Conservation (phyloP, 1,284 basidiomycete genomes). For the Mycena sp. region DNA sequence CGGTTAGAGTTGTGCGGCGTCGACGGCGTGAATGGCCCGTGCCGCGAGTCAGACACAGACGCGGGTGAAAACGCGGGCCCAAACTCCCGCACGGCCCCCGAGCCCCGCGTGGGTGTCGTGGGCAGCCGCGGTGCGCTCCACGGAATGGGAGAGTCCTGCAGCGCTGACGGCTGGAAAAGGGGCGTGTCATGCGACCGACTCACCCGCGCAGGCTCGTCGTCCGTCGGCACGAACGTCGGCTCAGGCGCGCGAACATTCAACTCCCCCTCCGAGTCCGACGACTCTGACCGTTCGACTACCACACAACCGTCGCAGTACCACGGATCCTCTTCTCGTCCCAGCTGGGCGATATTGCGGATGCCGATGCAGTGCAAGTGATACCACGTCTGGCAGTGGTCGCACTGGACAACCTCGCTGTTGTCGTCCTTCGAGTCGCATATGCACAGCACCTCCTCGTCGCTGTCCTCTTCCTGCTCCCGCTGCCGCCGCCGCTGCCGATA, state of each 20-base stretch:
- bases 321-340: conserved; percentile 78
- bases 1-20: conserved; percentile 13
- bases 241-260: conserved; percentile 43
- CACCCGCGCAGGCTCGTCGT: conserved; percentile 50
- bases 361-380: conserved; percentile 82
- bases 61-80: conserved; percentile 49
- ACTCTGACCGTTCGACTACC: conserved; percentile 46
- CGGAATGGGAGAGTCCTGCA: conserved; percentile 63
- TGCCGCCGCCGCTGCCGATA: conserved; percentile 53
- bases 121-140: conserved; percentile 44
- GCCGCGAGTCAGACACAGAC: conserved; percentile 44
- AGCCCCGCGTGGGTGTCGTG: conserved; percentile 46
- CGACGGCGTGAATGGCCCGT: conserved; percentile 10
- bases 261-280: conserved; percentile 46
- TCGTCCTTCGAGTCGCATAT: conserved; percentile 67
- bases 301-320: conserved; percentile 76
- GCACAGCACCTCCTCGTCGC: conserved; percentile 65
- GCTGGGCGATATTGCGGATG: conserved; percentile 63
- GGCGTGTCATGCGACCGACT: conserved; percentile 56
- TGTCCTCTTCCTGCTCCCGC: conserved; percentile 47
- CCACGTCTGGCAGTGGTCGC: conserved; percentile 79
- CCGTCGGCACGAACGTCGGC: conserved; percentile 72
- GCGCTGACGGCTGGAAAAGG: conserved; percentile 57
- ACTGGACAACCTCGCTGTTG: conserved; percentile 80
- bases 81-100: conserved; percentile 48